Evolutionary conservation across 768 basidiomycete species (phyloP).

Genomic region (Lactifluus echinatus): DNA sequence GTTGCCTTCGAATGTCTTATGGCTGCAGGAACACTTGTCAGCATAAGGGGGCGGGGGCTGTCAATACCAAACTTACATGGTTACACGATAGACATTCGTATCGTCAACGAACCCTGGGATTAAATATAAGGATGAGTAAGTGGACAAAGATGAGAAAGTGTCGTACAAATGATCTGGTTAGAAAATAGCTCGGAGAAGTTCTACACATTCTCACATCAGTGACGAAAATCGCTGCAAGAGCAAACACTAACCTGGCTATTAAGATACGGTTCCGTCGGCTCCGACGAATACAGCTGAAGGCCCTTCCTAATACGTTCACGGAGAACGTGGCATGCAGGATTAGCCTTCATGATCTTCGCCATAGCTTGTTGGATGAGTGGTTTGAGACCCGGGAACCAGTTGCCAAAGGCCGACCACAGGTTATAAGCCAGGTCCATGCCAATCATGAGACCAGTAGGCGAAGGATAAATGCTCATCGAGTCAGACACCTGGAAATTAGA

Average conservation of each 20-base stretch:
- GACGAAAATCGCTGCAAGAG: background rate
- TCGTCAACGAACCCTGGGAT: slow-evolving; percentile 93
- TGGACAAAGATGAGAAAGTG: background rate
- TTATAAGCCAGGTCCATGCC: slow-evolving; percentile 99
- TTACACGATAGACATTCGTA: slow-evolving; percentile 99
- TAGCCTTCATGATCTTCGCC: slow-evolving; percentile 99
- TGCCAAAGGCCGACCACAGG: slow-evolving; percentile 96
- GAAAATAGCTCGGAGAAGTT: slow-evolving; percentile 95
- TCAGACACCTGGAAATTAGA: slow-evolving; percentile 63
- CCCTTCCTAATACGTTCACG: slow-evolving; percentile 99
- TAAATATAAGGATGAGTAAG: slow-evolving; percentile 3
- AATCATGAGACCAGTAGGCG: slow-evolving; percentile 97
- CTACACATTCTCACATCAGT: slow-evolving; percentile 25
- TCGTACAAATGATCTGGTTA: slow-evolving; percentile 90
- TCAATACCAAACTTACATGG: slow-evolving; percentile 46
- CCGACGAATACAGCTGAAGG: slow-evolving; percentile 95
- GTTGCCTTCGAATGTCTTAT: slow-evolving; percentile 99
- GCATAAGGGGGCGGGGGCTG: slow-evolving; percentile 1
- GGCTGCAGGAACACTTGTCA: slow-evolving; percentile 36
- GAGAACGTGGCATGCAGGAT: slow-evolving; percentile 93
- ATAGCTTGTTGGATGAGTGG: slow-evolving; percentile 97
- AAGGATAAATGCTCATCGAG: slow-evolving; percentile 98
- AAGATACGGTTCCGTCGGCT: slow-evolving; percentile 97
- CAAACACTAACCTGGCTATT: slow-evolving; percentile 67
- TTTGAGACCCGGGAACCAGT: slow-evolving; percentile 99